Evolutionary conservation across 225 moss, liverwort and hornwort genomes (phyloP).

Genomic region (Ulota crispa): DNA sequence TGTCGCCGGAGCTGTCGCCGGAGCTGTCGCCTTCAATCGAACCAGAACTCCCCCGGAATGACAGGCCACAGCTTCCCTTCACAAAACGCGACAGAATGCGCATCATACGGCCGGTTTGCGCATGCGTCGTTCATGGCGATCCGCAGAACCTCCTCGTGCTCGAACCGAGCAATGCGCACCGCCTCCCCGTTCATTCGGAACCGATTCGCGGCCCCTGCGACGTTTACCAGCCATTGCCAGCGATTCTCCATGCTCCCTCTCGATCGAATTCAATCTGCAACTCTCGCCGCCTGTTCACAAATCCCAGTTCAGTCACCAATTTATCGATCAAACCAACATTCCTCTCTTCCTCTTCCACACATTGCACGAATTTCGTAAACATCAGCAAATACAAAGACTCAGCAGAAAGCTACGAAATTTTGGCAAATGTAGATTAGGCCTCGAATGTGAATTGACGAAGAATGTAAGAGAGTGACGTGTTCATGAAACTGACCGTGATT

Average conservation of each 20-base stretch:
- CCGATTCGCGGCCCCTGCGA: not conserved
- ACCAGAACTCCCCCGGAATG: not conserved
- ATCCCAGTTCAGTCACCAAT: not conserved
- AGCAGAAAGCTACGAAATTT: not conserved
- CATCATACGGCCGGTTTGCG: not conserved
- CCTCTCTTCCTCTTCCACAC: not conserved
- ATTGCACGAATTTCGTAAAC: not conserved
- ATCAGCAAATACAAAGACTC: too few relatives aligned
- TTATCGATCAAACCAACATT: not conserved
- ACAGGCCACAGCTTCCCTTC: constrained; percentile 19
- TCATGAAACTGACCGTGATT: not conserved
- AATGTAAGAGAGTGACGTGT: not conserved
- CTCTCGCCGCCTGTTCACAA: not conserved
- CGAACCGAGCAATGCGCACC: constrained; percentile 10
- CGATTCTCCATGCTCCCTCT: not conserved
- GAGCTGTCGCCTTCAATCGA: not conserved
- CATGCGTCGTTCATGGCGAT: constrained; percentile 9
- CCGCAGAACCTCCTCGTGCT: not conserved
- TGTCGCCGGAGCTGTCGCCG: not conserved
- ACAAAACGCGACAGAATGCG: constrained; percentile 5
- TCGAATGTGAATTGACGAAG: not conserved
- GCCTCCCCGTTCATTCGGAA: constrained; percentile 12
- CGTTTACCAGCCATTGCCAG: not conserved
- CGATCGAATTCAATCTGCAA: not conserved
- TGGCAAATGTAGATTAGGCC: too few relatives aligned